These are phyloP conservation scores for Pleurotus tuoliensis DNA, from an alignment of 768 basidiomycete species.

Conservation along the genomic window DNA sequence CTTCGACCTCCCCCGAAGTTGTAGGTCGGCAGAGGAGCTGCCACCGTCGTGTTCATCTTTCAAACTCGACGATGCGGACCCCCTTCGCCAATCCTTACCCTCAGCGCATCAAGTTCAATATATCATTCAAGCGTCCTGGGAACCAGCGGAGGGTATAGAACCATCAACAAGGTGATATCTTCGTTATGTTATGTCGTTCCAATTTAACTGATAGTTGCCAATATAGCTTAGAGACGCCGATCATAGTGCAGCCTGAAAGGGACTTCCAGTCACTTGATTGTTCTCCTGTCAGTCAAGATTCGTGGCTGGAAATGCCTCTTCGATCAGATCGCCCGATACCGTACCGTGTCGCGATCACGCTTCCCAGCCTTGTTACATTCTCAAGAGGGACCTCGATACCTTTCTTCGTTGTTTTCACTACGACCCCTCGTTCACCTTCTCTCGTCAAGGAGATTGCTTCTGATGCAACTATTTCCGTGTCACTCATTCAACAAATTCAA, in stretches of 20 bases:
- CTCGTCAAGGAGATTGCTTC: conserved; percentile 64
- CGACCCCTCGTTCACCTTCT: conserved; percentile 48
- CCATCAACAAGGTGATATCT: conserved; percentile 37
- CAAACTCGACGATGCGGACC: not conserved
- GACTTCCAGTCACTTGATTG: conserved; percentile 60
- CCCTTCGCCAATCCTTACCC: not conserved
- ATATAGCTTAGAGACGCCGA: conserved; percentile 59
- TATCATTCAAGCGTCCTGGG: conserved; percentile 54
- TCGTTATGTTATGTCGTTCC: conserved; percentile 20
- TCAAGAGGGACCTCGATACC: conserved; percentile 60
- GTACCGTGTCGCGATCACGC: conserved; percentile 65
- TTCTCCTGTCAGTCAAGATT: conserved; percentile 34
- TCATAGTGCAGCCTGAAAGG: conserved; percentile 54
- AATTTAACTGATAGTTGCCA: conserved; percentile 7
- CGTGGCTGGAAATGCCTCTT: conserved; percentile 70
- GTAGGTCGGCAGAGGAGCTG: conserved; percentile 50
- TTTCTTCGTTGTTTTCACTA: conserved; percentile 72
- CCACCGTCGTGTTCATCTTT: conserved; percentile 52
- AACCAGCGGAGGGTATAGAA: conserved; percentile 41
- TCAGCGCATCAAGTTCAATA: conserved; percentile 41
- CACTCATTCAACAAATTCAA: conserved; percentile 56
- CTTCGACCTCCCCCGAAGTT: conserved; percentile 52
- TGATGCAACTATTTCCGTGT: conserved; percentile 69
- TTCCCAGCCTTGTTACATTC: conserved; percentile 60
- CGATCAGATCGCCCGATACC: conserved; percentile 59